These are phyloP conservation scores for Lepidium sativum DNA, from an alignment of 345 rosid species.

Conservation along the genomic window DNA sequence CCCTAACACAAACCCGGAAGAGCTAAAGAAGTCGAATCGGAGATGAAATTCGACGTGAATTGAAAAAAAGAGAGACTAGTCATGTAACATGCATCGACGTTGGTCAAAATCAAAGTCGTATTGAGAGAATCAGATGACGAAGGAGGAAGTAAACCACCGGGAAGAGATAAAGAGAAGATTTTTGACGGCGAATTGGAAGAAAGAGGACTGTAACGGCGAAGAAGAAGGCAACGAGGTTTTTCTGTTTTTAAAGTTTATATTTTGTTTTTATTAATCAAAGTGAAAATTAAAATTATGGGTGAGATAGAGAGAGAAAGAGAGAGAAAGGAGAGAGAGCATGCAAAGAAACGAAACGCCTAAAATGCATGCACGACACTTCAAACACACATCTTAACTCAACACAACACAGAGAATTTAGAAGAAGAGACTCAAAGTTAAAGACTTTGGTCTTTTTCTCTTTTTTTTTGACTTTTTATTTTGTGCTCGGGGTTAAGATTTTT, in stretches of 20 bases:
- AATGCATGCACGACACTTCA: slow-evolving; percentile 81
- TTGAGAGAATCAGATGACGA: slow-evolving; percentile 1
- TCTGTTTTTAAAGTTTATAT: not conserved
- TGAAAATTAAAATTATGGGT: slow-evolving; percentile 14
- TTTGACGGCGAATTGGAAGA: slow-evolving; percentile 18
- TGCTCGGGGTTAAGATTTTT: not conserved
- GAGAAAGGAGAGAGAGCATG: slow-evolving; percentile 41
- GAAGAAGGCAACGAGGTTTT: slow-evolving; percentile 23
- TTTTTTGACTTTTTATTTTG: not conserved
- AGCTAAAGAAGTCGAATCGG: slow-evolving; percentile 1
- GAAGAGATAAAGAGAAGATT: not conserved
- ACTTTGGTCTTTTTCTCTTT: slow-evolving; percentile 5
- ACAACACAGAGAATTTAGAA: not conserved
- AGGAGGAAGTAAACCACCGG: not conserved
- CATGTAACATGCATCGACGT: slow-evolving; percentile 31
- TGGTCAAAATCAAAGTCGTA: slow-evolving; percentile 10
- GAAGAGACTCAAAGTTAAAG: too few species aligned
- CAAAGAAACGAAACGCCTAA: slow-evolving; percentile 50
- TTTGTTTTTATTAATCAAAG: slow-evolving; percentile 7
- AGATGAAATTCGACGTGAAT: slow-evolving; percentile 26
- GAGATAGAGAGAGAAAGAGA: slow-evolving; percentile 27
- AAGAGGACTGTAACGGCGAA: slow-evolving; percentile 25
- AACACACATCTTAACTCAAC: slow-evolving; percentile 24
- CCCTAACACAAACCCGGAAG: not conserved
- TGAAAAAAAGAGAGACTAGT: not conserved